phyloP scores from a whole-genome alignment of 352 stramenopile genomes.

The Thraustochytrium striatum region DNA sequence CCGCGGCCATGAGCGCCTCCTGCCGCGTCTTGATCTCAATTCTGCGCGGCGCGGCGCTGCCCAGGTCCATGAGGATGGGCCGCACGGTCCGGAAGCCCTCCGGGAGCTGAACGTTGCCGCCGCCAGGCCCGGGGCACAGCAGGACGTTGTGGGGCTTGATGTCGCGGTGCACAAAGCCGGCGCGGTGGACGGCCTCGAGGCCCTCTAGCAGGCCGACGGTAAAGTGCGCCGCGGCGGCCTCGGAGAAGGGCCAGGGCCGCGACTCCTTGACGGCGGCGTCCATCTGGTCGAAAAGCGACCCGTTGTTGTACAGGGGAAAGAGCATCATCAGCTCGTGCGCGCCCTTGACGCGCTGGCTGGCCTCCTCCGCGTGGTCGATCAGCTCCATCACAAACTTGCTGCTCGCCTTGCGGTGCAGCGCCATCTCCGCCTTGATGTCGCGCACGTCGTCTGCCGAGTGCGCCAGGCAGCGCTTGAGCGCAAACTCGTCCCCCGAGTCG shows the following conservation, averaged over 20 bases:
- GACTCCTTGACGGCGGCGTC: conserved; percentile 63
- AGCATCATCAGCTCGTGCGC: conserved; percentile 51
- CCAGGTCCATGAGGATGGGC: conserved; percentile 75
- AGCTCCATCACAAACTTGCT: conserved; percentile 70
- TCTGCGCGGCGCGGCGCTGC: conserved; percentile 67
- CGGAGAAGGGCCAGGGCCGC: conserved; percentile 72
- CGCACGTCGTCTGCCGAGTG: conserved; percentile 72
- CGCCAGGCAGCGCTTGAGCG: conserved; percentile 72
- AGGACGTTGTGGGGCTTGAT: conserved; percentile 77
- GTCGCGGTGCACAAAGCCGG: conserved; percentile 73
- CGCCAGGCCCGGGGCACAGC: conserved; percentile 64
- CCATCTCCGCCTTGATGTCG: conserved; percentile 67
- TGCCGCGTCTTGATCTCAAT: conserved; percentile 66
- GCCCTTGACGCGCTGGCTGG: conserved; percentile 48
- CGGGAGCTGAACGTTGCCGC: conserved; percentile 63
- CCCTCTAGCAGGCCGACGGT: conserved; percentile 75
- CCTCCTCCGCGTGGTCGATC: conserved; percentile 65
- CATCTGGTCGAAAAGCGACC: conserved; percentile 73
- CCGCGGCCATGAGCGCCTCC: conserved; percentile 69
- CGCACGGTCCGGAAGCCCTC: conserved; percentile 56
- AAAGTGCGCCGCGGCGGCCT: conserved; percentile 70
- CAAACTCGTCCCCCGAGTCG: conserved; percentile 67
- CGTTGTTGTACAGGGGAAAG: conserved; percentile 73
- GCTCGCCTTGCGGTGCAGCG: conserved; percentile 71
- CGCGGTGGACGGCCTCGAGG: conserved; percentile 67